Base-by-base conservation (phyloP, 176 grass and related monocot genomes). In the Musa beccarii region DNA sequence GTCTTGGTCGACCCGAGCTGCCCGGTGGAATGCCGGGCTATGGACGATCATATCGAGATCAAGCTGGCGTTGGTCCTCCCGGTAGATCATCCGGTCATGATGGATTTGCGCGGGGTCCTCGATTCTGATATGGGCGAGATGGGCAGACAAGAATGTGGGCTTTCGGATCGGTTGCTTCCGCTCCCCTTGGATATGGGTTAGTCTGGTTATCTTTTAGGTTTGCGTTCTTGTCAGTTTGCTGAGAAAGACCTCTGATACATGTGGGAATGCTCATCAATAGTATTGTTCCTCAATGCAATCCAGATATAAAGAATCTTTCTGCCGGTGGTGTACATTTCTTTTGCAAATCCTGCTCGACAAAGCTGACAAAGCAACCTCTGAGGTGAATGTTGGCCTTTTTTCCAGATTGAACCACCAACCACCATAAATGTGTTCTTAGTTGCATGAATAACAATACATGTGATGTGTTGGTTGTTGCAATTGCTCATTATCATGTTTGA, bases 291-390 rank as follows among this genome's bases (percentile, higher is more conserved):
- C 73, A 20, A 19, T 85, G 72, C 74, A 57, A 55, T 52, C 53
- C 76, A 96, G 92, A 96, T 83, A 54, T 86, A 51, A 92, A 90
- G 78, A 69, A 1, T 10, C 79, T 96, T 64, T 88, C 89, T 83
- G 64, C 85, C 59, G 79, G 83, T 51, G 85, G 70, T 0, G 76
- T 92, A 34, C 64, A 89, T 84, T 80, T 96, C 51, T 90, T 90
- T 64, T 92, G 93, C 74, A 92, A 89, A 76, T 15, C 59, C 20
- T 96, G 90, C 65, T 92, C 93, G 55, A n/a, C 79, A 69, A 96
- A 80, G 74, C 71, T 96, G 78, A 92, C 84, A 73, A 92, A 92
- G 53, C 83, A 86, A 52, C 93, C 85, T 59, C 23, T 96, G 70
- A 96, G 89, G 93, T 96, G 59, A 13, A 66, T 29, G 15, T 25